Evolutionary conservation across 1,284 basidiomycete species (phyloP).

Genomic region (Leccinum fuscescens): DNA sequence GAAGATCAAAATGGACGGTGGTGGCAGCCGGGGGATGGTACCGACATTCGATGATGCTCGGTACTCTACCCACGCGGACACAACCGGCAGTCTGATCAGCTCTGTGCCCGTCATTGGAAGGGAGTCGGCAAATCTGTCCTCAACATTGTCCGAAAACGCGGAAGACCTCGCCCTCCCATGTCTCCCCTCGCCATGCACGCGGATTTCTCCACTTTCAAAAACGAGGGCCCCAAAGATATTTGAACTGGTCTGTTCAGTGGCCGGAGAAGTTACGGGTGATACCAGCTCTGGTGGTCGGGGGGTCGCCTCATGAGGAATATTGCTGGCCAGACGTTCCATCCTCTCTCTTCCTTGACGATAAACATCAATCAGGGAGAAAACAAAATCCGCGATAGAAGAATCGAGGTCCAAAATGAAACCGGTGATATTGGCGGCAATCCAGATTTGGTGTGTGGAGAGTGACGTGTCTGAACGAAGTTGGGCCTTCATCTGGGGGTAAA

Average conservation of each 20-base stretch:
- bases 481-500: slow-evolving; percentile 80
- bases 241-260: slow-evolving; percentile 42
- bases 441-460: slow-evolving; percentile 53
- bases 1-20: slow-evolving; percentile 65
- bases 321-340: slow-evolving; percentile 60
- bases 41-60: slow-evolving; percentile 49
- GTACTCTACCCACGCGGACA: slow-evolving; percentile 86
- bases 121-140: slow-evolving; percentile 50
- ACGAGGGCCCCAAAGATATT: slow-evolving; percentile 71
- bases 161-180: slow-evolving; percentile 38
- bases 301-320: slow-evolving; percentile 44
- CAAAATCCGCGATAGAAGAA: slow-evolving; percentile 74
- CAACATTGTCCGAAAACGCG: slow-evolving; percentile 39
- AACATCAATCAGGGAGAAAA: slow-evolving; percentile 82
- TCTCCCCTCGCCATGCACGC: slow-evolving; percentile 52
- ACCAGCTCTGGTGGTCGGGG: slow-evolving; percentile 25
- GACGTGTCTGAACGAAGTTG: slow-evolving; percentile 62
- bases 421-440: slow-evolving; percentile 72
- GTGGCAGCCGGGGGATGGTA: slow-evolving; percentile 28
- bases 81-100: slow-evolving; percentile 70
- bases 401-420: slow-evolving; percentile 88
- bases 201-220: slow-evolving; percentile 80
- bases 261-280: slow-evolving; percentile 6
- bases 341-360: slow-evolving; percentile 81
- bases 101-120: slow-evolving; percentile 54